Base-by-base conservation (phyloP, 73 alveolate genomes). In the Tetrahymena elliotti region DNA sequence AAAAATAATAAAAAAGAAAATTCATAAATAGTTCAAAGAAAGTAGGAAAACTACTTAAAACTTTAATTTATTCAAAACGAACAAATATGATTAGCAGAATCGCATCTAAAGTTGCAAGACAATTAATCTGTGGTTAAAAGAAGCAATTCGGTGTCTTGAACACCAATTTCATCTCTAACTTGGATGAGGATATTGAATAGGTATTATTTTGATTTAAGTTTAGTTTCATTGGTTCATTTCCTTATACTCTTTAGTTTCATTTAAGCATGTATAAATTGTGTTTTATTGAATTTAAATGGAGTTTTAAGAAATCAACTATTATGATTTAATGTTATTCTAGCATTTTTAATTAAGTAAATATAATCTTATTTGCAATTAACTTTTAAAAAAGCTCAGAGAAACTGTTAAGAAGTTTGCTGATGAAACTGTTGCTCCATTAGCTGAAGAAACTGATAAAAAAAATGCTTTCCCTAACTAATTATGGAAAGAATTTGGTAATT, bases 401-500 rank as follows among this genome's bases (percentile, higher is more conserved):
- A 94, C 93, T 94, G 96, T 94, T 33, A 88, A 38, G 33, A 88
- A 88, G 84, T 94, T 94, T 47, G 95, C 96, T 22, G 35, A 84
- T 83, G 96, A 84, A 7, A 93, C 93, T 84, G 95, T 98, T 52
- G 99, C 98, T 2, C 99, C 99, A 18, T 93, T 96, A 39, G 99
- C 99, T 11, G 98, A 93, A 34, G 95, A 96, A 92, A 98, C 98
- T 53, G 99, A 98, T 88, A 95, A 96, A 93, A 95, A 94, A 41
- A 98, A 98, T 92, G 82, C 93, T 9, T 96, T 98, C 95, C 98
- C 98, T 31, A 93, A 41, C 38, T 96, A 94, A 52, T 95, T 98
- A 38, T 98, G 99, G 99, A 97, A 93, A 54, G 96, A 96, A 94
- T 52, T 98, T 95, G 99, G 99, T 39, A 98, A 98, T 33, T 38